phyloP scores from a whole-genome alignment of 208 protist species.

The Acanthamoeba sp. region DNA sequence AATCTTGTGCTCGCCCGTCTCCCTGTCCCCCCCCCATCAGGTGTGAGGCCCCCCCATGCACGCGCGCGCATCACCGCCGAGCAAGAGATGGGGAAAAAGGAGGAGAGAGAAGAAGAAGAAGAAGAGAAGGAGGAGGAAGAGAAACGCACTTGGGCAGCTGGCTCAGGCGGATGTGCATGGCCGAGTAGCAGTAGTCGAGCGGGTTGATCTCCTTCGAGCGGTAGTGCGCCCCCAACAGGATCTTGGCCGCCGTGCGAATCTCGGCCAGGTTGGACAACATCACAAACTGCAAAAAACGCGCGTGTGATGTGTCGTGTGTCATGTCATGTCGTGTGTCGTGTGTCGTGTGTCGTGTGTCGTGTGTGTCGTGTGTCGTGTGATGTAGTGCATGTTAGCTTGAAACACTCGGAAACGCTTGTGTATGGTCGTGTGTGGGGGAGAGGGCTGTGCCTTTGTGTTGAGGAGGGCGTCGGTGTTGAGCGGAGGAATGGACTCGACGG shows the following conservation, averaged over 20 bases:
- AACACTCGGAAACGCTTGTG: too few species aligned
- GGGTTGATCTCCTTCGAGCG: constrained; percentile 75
- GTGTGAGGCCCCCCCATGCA: too few species aligned
- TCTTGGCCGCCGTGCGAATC: constrained; percentile 75
- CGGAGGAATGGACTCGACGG: constrained; percentile 41
- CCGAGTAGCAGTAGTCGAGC: constrained; percentile 81
- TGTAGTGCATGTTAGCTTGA: too few species aligned
- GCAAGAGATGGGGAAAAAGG: background rate
- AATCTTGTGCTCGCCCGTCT: constrained; percentile 31
- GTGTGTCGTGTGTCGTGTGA: too few species aligned
- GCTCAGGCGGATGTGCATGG: constrained; percentile 44
- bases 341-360: too few species aligned
- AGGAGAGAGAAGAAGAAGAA: too few species aligned
- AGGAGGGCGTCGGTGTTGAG: background rate
- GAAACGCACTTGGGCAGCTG: background rate
- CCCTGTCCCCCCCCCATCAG: background rate
- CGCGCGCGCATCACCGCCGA: too few species aligned
- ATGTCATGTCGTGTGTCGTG: too few species aligned
- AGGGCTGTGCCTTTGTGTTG: background rate
- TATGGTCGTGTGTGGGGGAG: too few species aligned
- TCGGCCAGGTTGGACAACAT: constrained; percentile 75
- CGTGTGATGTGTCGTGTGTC: background rate
- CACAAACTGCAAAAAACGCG: constrained; percentile 34
- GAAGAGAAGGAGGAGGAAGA: too few species aligned
- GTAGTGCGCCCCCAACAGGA: constrained; percentile 78